phyloP scores from a whole-genome alignment of 176 grass and related monocot species.

The Oryza punctata region DNA sequence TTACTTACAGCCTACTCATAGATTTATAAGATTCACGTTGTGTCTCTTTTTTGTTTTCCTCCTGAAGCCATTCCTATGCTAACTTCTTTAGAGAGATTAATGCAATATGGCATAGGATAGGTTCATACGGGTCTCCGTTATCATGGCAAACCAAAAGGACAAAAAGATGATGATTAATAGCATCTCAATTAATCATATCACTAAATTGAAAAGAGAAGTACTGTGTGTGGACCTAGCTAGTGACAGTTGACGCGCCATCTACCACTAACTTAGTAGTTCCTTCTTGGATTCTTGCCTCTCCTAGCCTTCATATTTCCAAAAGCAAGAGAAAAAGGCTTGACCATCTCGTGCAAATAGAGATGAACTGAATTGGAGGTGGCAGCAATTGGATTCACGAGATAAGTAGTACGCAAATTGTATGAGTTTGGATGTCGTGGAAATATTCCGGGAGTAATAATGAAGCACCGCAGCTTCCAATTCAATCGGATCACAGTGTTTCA shows the following conservation, averaged over 20 bases:
- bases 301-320: neutral
- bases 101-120: neutral
- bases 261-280: neutral
- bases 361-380: neutral
- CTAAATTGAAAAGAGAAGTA: neutral
- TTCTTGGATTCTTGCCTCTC: neutral
- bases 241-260: constrained; percentile 31
- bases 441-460: constrained; percentile 15
- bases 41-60: neutral
- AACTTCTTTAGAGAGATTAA: neutral
- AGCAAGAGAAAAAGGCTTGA: neutral
- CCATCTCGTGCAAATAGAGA: neutral
- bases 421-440: neutral
- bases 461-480: neutral
- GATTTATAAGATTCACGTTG: neutral
- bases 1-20: neutral
- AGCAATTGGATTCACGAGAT: neutral
- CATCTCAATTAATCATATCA: neutral
- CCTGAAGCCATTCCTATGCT: neutral
- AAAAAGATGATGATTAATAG: neutral
- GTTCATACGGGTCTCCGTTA: neutral
- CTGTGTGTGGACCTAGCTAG: constrained; percentile 22
- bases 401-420: neutral
- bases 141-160: neutral
- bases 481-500: neutral